Base-by-base conservation (phyloP, 2,329 filamentous ascomycete genomes). In the Neofusicoccum ribis region DNA sequence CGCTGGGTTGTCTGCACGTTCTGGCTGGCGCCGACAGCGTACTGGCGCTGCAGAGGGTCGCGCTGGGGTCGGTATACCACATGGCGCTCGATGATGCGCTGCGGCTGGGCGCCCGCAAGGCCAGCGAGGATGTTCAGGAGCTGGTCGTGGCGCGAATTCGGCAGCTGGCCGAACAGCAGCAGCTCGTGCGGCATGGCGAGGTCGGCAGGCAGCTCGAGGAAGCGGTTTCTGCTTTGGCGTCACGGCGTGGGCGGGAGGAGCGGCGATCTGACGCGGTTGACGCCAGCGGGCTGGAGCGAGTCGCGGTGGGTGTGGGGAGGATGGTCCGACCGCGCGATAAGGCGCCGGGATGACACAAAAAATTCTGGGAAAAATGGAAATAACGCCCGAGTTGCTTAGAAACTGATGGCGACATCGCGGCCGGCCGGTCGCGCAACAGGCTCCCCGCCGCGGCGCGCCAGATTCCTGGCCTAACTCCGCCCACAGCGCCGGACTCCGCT, bases 81-180 rank as follows among this genome's bases (percentile, higher is more conserved):
- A 72, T 83, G 82, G 65, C 86, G 83, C 73, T 88, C 84, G 58
- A 83, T 72, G 60, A 82, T 74, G 65, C 79, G 78, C 70, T 81
- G 80, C 44, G 87, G 87, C 72, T 88, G 86, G 81, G 86, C 86
- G 70, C 84, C 85, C 58, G 86, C 83, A 64, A 88, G 76, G 61
- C 87, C 87, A 44, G 86, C 83, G 52, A 89, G 80, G 70, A 89
- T 85, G 71, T 86, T 84, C 63, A 88, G 78, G 17, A 88, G 80
- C 74, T 86, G 86, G 72, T 84, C 79, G 78, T 88, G 85, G 71
- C 86, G 85, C 44, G 81, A 76, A 39, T 77, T 74, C 9, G 86
- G 82, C 64, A 89, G 81, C 71, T 86, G 83, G 70, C 84, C 86
- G 76, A 85, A 88, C 51, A 89, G 82, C 54, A 87, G 78, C 69